These are phyloP conservation scores for Nepenthes alata DNA, from an alignment of 179 eudicot species.

Conservation along the genomic window DNA sequence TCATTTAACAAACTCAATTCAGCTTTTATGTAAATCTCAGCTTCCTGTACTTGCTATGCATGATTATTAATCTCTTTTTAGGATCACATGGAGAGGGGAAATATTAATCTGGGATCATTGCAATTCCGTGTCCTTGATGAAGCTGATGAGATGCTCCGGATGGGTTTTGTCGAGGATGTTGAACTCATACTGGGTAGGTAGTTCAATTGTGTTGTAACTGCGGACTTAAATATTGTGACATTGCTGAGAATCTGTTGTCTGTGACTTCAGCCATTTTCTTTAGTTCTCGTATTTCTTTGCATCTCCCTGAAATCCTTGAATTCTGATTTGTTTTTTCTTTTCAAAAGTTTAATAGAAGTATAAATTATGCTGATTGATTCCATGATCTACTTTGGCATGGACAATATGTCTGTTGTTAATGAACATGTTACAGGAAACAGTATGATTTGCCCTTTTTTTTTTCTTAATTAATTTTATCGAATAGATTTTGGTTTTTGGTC, in stretches of 20 bases:
- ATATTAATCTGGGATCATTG: constrained; percentile 60
- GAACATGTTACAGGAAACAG: too few species aligned
- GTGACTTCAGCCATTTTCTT: neutral
- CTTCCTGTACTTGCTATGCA: neutral
- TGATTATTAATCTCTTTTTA: constrained; percentile 12
- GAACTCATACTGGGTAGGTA: constrained; percentile 64
- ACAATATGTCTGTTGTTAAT: too few species aligned
- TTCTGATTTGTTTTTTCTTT: too few species aligned
- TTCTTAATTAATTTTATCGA: neutral
- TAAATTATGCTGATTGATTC: too few species aligned
- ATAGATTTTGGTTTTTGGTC: neutral
- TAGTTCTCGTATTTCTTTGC: neutral
- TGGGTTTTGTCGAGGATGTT: constrained; percentile 97
- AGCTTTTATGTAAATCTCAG: neutral
- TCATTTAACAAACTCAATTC: neutral
- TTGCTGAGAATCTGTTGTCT: neutral
- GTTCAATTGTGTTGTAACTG: neutral
- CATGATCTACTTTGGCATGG: too few species aligned
- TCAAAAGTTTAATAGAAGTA: neutral
- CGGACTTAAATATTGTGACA: neutral
- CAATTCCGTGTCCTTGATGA: constrained; percentile 90
- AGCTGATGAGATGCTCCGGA: constrained; percentile 92
- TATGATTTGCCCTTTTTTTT: neutral
- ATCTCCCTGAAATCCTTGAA: neutral
- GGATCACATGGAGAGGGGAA: constrained; percentile 75